These are phyloP conservation scores for Geotrichum carabidarum DNA, from an alignment of 1,139 yeast species.

Conservation along the genomic window DNA sequence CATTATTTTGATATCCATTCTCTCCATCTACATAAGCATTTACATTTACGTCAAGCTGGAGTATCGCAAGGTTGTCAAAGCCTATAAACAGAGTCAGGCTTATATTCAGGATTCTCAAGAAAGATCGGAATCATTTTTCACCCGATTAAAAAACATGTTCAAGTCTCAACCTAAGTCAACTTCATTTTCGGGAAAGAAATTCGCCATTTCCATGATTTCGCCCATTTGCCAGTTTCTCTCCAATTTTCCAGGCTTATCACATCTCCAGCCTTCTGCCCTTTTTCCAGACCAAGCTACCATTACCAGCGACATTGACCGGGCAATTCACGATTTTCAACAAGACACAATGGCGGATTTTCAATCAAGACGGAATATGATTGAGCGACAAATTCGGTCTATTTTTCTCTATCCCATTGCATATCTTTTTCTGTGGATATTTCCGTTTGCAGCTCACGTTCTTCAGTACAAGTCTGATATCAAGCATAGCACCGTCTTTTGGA, in stretches of 20 bases:
- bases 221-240: conserved; percentile 19
- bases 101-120: conserved; percentile 19
- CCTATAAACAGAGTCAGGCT: conserved; percentile 28
- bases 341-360: conserved; percentile 58
- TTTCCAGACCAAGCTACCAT: neutral
- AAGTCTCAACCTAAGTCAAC: neutral
- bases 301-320: conserved; percentile 9
- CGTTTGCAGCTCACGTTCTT: conserved; percentile 64
- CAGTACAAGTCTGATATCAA: conserved; percentile 40
- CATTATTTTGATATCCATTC: conserved; percentile 55
- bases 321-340: conserved; percentile 43
- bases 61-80: conserved; percentile 30
- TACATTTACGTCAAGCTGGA: conserved; percentile 60
- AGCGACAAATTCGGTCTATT: conserved; percentile 72
- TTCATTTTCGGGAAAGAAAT: neutral
- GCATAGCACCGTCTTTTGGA: conserved; percentile 52
- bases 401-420: conserved; percentile 83
- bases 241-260: conserved; percentile 32
- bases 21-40: conserved; percentile 62
- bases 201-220: neutral
- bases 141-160: neutral
- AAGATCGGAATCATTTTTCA: neutral
- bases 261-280: conserved; percentile 18
- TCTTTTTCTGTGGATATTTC: conserved; percentile 76
- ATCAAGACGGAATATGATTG: conserved; percentile 57